These are phyloP conservation scores for Aspergillus leporis DNA, from an alignment of 495 filamentous ascomycete genomes.

Conservation along the genomic window DNA sequence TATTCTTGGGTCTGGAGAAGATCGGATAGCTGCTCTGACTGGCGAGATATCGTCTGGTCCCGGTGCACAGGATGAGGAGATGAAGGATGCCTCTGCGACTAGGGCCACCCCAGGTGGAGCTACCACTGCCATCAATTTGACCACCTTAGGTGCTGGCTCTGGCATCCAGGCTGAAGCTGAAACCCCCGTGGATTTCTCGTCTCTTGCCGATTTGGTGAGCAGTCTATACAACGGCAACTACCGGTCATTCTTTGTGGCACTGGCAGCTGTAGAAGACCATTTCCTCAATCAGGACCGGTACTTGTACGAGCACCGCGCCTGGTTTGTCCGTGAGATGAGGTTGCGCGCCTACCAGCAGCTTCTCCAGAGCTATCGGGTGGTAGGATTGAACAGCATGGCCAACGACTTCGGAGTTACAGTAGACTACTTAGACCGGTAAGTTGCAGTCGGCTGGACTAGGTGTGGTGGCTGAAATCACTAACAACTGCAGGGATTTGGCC, in stretches of 20 bases:
- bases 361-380: conserved; percentile 96
- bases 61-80: conserved; percentile 75
- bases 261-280: conserved; percentile 88
- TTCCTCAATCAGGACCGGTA: conserved; percentile 95
- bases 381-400: conserved; percentile 93
- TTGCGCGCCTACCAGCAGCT: conserved; percentile 93
- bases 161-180: conserved; percentile 73
- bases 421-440: conserved; percentile 89
- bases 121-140: conserved; percentile 77
- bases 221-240: conserved; percentile 93
- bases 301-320: conserved; percentile 86
- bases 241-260: conserved; percentile 84
- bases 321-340: conserved; percentile 98
- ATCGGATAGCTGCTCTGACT: conserved; percentile 74
- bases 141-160: conserved; percentile 67
- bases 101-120: conserved; percentile 55
- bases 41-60: conserved; percentile 78
- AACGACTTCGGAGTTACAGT: conserved; percentile 93
- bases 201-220: conserved; percentile 84
- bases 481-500: conserved; percentile 73
- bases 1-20: conserved; percentile 85
- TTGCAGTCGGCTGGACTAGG: not conserved
- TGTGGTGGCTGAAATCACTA: conserved; percentile 12
- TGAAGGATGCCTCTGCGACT: conserved; percentile 61
- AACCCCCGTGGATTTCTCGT: conserved; percentile 71